Conservation (phyloP, 106 monocot genomes). For the Dendrobium nobile region DNA sequence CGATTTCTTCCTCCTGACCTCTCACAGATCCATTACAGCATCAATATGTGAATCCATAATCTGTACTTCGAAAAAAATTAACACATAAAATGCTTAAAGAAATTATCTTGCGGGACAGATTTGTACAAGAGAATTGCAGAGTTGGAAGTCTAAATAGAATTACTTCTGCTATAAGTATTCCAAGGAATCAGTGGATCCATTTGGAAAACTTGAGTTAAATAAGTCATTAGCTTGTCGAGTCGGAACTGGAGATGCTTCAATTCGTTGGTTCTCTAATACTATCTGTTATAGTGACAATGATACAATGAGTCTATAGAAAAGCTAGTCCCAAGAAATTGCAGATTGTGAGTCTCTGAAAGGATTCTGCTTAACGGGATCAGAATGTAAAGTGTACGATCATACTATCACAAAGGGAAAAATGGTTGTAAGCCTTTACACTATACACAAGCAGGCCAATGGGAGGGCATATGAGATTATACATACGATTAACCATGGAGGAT, state of each 20-base stretch:
- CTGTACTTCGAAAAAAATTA: slow-evolving; percentile 17
- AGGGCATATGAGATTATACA: too few species aligned
- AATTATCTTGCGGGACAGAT: not conserved
- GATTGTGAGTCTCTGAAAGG: too few species aligned
- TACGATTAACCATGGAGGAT: too few species aligned
- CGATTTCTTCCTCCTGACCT: too few species aligned
- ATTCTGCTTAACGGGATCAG: too few species aligned
- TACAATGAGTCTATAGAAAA: not conserved
- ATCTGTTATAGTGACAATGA: slow-evolving; percentile 23
- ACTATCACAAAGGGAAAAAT: too few species aligned
- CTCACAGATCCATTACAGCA: too few species aligned
- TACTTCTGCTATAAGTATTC: slow-evolving; percentile 93
- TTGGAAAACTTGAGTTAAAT: slow-evolving; percentile 26
- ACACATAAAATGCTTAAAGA: not conserved
- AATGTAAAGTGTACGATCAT: too few species aligned
- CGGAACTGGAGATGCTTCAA: slow-evolving; percentile 61
- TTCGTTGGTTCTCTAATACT: slow-evolving; percentile 75
- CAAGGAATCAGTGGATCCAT: slow-evolving; percentile 40
- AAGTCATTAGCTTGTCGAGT: slow-evolving; percentile 55
- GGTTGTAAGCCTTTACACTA: too few species aligned
- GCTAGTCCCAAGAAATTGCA: not conserved
- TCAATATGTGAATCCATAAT: slow-evolving; percentile 55
- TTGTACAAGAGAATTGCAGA: not conserved
- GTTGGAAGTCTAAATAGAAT: not conserved
- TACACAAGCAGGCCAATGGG: too few species aligned